Evolutionary conservation across 208 protist species (phyloP).

Genomic region (Angomonas ambiguus): DNA sequence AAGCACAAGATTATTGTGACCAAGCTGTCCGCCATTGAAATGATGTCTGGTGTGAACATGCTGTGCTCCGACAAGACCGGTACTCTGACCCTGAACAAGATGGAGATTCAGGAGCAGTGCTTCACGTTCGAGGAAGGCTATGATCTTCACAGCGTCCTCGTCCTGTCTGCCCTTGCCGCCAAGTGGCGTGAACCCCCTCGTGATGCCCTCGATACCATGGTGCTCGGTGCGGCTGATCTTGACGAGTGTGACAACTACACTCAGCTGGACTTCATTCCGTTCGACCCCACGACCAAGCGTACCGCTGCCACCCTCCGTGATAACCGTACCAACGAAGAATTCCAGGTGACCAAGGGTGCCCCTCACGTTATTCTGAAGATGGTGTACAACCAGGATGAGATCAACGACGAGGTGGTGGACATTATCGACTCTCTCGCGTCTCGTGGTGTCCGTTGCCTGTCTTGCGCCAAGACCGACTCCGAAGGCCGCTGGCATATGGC

Average conservation of each 20-base stretch:
- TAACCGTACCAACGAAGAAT: constrained; percentile 59
- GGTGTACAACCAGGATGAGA: constrained; percentile 71
- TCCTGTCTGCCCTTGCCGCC: constrained; percentile 77
- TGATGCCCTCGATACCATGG: constrained; percentile 89
- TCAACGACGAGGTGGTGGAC: constrained; percentile 60
- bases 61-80: constrained; percentile 95
- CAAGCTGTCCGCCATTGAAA: constrained; percentile 90
- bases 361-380: constrained; percentile 80
- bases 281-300: constrained; percentile 65
- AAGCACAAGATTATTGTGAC: constrained; percentile 93
- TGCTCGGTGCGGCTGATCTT: constrained; percentile 63
- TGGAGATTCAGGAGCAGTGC: constrained; percentile 80
- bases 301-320: constrained; percentile 60
- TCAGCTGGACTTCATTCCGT: constrained; percentile 63
- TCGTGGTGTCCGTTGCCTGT: constrained; percentile 72
- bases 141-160: constrained; percentile 53
- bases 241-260: constrained; percentile 79
- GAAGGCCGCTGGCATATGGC: constrained; percentile 66
- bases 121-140: constrained; percentile 65
- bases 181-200: constrained; percentile 89
- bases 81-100: constrained; percentile 93
- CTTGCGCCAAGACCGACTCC: constrained; percentile 53
- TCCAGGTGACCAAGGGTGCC: constrained; percentile 86
- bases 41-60: constrained; percentile 86
- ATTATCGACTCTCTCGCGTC: constrained; percentile 66